Conservation (phyloP, 2,329 filamentous ascomycete species). For the Drechslerella stenobrocha region DNA sequence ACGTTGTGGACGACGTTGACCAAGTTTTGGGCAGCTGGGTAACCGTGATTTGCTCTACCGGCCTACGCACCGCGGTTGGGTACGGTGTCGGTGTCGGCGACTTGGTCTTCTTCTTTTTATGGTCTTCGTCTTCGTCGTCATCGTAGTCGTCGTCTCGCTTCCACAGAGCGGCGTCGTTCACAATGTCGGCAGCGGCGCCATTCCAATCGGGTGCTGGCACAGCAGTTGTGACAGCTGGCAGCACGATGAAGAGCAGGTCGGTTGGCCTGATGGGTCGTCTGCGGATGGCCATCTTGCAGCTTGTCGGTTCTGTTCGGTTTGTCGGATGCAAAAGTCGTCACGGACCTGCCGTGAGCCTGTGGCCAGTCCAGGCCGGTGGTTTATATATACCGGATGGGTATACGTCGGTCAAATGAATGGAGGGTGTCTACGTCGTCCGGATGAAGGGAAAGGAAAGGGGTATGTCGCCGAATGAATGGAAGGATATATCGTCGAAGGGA, state of each 20-base stretch:
- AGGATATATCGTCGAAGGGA: no score
- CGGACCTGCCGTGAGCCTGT: conserved; percentile 40
- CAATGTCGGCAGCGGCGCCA: background rate
- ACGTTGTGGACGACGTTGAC: background rate
- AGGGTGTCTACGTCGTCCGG: background rate
- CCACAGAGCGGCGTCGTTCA: conserved; percentile 6
- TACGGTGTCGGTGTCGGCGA: background rate
- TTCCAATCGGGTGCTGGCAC: background rate
- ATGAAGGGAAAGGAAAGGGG: no score
- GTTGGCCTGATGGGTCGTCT: background rate
- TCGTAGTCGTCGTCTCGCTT: conserved; percentile 21
- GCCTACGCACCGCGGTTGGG: no score
- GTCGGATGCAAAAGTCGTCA: conserved; percentile 11
- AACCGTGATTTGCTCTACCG: no score
- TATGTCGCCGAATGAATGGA: background rate
- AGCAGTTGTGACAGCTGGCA: background rate
- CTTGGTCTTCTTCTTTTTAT: conserved; percentile 5
- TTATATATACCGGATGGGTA: no score
- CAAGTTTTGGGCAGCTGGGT: no score
- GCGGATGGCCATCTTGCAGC: background rate
- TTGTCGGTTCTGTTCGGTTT: background rate
- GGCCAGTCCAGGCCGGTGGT: background rate
- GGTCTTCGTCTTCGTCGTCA: conserved; percentile 7
- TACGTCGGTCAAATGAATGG: background rate
- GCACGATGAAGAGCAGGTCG: background rate